Evolutionary conservation across 306 rosid genomes (phyloP).

Genomic region (Trifolium dubium): DNA sequence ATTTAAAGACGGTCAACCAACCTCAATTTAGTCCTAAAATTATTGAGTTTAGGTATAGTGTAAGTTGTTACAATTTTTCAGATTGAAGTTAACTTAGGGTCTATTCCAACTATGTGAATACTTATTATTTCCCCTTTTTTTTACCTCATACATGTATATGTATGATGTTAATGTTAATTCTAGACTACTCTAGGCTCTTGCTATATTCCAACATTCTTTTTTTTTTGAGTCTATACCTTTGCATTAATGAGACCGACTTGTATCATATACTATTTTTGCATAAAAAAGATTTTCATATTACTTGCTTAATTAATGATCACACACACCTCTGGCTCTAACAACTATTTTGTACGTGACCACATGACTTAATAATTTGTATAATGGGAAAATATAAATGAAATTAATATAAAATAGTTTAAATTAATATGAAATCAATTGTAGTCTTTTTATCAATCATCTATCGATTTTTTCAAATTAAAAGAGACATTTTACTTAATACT

Average conservation of each 20-base stretch:
- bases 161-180: no score
- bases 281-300: no score
- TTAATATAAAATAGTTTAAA: neutral
- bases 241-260: neutral
- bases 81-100: conserved; percentile 25
- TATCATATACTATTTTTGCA: conserved; percentile 5
- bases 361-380: neutral
- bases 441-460: neutral
- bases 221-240: neutral
- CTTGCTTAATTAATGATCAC: conserved; percentile 12
- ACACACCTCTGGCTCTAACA: neutral
- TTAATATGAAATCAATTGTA: conserved; percentile 9
- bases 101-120: neutral
- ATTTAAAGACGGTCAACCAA: conserved; percentile 39
- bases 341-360: neutral
- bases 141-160: neutral
- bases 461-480: conserved; percentile 13
- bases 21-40: conserved; percentile 34
- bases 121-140: neutral
- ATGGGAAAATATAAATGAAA: conserved; percentile 1
- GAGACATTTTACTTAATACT: conserved; percentile 26
- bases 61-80: conserved; percentile 41
- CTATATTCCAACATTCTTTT: neutral
- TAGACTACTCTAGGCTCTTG: neutral
- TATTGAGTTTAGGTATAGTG: conserved; percentile 48